These are phyloP conservation scores for Populus hybrid DNA, from an alignment of 441 rosid species.

Conservation along the genomic window DNA sequence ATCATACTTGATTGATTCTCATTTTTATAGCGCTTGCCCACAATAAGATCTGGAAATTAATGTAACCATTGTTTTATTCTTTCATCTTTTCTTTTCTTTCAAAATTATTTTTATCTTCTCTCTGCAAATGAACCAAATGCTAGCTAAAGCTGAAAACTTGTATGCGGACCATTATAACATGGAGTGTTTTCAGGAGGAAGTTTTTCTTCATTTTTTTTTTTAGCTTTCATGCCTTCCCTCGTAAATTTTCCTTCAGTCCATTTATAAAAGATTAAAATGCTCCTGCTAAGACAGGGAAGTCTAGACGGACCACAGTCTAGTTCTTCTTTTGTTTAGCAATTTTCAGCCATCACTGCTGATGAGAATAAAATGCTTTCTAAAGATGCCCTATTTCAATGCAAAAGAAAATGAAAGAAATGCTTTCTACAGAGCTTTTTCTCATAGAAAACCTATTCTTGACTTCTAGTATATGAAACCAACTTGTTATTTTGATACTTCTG, in stretches of 20 bases:
- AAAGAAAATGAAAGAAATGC: not conserved
- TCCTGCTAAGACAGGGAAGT: not conserved
- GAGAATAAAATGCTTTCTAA: not conserved
- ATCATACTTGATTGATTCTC: not conserved
- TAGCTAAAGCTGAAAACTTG: not conserved
- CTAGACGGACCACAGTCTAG: not conserved
- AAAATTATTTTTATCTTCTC: not conserved
- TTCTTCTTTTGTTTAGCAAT: not conserved
- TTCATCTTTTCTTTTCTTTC: not conserved
- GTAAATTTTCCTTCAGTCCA: not conserved
- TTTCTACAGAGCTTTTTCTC: not conserved
- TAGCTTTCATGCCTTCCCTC: not conserved
- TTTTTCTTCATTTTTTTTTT: not conserved
- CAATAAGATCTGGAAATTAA: not conserved
- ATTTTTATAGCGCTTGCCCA: not conserved
- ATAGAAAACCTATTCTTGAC: not conserved
- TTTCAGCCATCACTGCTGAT: not conserved
- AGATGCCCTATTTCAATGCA: not conserved
- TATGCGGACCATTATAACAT: not conserved
- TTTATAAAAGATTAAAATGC: not conserved
- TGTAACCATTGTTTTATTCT: not conserved
- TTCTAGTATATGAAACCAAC: constrained; percentile 2
- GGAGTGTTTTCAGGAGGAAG: not conserved
- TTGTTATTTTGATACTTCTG: not conserved
- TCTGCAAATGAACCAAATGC: not conserved